Conservation (phyloP, 1,284 basidiomycete species). For the Cutaneotrichosporon curvatum region DNA sequence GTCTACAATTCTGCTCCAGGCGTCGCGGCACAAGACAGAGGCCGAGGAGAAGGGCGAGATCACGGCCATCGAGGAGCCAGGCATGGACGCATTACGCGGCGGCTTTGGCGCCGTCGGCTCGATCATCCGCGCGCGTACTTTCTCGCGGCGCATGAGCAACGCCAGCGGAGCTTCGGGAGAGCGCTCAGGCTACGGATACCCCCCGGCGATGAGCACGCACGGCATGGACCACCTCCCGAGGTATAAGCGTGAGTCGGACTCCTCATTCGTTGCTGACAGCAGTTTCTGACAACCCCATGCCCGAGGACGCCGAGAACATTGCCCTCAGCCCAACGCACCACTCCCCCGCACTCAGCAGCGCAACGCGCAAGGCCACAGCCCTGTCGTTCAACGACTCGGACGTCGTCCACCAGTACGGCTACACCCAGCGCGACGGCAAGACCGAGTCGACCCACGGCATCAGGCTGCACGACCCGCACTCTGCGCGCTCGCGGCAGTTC, state of each 20-base stretch:
- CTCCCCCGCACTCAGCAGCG: constrained; percentile 2
- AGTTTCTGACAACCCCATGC: constrained; percentile 45
- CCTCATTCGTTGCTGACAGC: neutral
- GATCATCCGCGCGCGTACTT: constrained; percentile 68
- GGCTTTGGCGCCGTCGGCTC: constrained; percentile 81
- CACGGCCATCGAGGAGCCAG: constrained; percentile 51
- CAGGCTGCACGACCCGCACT: constrained; percentile 18
- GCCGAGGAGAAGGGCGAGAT: constrained; percentile 46
- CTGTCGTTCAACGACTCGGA: constrained; percentile 44
- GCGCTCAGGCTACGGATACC: neutral
- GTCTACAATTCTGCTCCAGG: constrained; percentile 76
- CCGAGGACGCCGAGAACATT: constrained; percentile 32
- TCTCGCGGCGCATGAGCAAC: constrained; percentile 24
- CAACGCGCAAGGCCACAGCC: constrained; percentile 10
- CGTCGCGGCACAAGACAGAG: constrained; percentile 61
- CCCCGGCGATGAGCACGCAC: constrained; percentile 18
- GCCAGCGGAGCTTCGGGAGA: neutral
- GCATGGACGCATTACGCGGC: constrained; percentile 81
- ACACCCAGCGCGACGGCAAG: constrained; percentile 19
- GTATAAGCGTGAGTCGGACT: constrained; percentile 32
- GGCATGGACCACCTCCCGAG: constrained; percentile 32
- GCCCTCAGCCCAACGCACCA: neutral
- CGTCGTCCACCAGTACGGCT: constrained; percentile 43
- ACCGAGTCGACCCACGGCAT: constrained; percentile 26
- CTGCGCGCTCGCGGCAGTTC: neutral